phyloP scores from a whole-genome alignment of 2,329 filamentous ascomycete species.

The Stachybotrys chlorohalonatus region DNA sequence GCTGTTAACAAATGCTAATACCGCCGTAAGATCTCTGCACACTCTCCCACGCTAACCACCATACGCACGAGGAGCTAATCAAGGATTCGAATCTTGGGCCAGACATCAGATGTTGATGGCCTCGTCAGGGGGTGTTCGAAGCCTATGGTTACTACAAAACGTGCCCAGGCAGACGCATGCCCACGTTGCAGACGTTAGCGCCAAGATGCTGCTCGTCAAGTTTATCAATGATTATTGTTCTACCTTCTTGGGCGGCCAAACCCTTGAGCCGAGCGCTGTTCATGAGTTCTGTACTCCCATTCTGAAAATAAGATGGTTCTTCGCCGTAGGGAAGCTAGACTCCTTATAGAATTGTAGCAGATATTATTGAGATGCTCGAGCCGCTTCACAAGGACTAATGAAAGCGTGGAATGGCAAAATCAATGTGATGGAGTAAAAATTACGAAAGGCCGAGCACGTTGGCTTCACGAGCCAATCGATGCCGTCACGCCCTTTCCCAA shows the following conservation, averaged over 20 bases:
- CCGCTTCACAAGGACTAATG: too few species aligned
- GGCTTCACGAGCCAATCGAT: background rate
- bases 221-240: background rate
- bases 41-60: background rate
- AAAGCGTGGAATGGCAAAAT: background rate
- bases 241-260: background rate
- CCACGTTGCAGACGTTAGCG: background rate
- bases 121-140: conserved; percentile 5
- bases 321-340: background rate
- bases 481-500: background rate
- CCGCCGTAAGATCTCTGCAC: background rate
- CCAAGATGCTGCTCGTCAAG: background rate
- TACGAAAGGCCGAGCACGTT: background rate
- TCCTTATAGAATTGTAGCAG: too few species aligned
- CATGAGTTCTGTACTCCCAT: background rate
- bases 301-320: background rate
- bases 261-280: background rate
- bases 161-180: background rate
- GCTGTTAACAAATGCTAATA: background rate
- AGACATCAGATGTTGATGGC: background rate
- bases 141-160: conserved; percentile 4
- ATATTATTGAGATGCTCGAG: too few species aligned
- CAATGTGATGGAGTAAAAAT: too few species aligned
- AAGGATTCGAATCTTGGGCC: background rate
- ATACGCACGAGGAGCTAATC: background rate